Evolutionary conservation across 495 filamentous ascomycete species (phyloP).

Genomic region (Hypoxylon cercidicola): DNA sequence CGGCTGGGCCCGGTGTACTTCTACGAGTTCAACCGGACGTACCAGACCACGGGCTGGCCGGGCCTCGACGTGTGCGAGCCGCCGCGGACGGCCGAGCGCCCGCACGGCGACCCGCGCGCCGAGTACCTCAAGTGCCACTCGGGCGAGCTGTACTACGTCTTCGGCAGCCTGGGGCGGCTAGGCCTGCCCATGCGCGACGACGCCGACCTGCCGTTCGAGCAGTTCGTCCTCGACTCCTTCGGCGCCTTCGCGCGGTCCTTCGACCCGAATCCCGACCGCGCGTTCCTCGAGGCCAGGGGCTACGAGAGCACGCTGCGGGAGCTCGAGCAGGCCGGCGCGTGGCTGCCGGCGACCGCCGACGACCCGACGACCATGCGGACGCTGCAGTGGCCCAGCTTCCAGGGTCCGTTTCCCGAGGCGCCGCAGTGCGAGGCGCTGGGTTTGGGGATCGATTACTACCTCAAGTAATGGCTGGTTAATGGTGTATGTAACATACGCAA

Average conservation of each 20-base stretch:
- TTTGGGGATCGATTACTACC: conserved; percentile 47
- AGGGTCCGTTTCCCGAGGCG: conserved; percentile 44
- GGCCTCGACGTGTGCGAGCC: conserved; percentile 57
- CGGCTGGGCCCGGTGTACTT: conserved; percentile 49
- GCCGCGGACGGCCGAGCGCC: conserved; percentile 47
- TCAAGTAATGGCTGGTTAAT: background rate
- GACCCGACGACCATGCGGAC: conserved; percentile 41
- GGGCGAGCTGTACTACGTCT: conserved; percentile 58
- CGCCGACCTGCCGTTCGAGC: conserved; percentile 50
- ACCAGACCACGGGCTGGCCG: conserved; percentile 61
- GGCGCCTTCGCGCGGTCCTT: conserved; percentile 48
- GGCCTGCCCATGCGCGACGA: conserved; percentile 50
- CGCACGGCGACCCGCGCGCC: conserved; percentile 54
- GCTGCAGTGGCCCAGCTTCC: conserved; percentile 49
- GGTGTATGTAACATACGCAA: too few relatives aligned
- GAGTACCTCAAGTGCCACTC: conserved; percentile 61
- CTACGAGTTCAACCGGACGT: conserved; percentile 64
- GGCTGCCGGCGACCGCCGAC: conserved; percentile 40
- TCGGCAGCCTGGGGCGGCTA: conserved; percentile 52
- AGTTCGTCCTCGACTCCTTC: conserved; percentile 50
- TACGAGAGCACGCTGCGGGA: conserved; percentile 39
- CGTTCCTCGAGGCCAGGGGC: conserved; percentile 46
- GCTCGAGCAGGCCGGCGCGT: conserved; percentile 32
- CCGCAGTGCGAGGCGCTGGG: conserved; percentile 48
- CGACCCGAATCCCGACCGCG: conserved; percentile 51